These are phyloP conservation scores for Bruguiera parviflora DNA, from an alignment of 345 rosid species.

Conservation along the genomic window DNA sequence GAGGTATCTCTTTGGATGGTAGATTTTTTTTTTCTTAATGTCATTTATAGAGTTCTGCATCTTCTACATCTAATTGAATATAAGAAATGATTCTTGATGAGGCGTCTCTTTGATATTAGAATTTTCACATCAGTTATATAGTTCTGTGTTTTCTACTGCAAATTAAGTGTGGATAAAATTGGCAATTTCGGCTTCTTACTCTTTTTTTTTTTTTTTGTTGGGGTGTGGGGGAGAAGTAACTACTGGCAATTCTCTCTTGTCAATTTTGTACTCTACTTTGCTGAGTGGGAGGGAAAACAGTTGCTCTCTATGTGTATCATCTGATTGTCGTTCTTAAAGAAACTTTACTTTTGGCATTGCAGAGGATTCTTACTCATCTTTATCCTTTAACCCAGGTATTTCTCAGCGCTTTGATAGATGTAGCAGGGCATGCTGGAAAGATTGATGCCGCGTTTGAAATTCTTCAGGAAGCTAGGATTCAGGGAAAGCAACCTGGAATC, in stretches of 20 bases:
- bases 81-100: too few relatives aligned
- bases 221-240: background rate
- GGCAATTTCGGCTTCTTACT: too few relatives aligned
- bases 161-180: too few relatives aligned
- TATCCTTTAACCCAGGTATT: slow-evolving; percentile 59
- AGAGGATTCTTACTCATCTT: slow-evolving; percentile 1
- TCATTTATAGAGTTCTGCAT: background rate
- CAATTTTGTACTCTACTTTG: background rate
- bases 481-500: slow-evolving; percentile 61
- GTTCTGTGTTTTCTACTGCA: too few relatives aligned
- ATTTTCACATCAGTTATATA: too few relatives aligned
- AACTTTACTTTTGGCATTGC: background rate
- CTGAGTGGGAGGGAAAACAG: background rate
- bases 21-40: background rate
- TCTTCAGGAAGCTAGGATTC: slow-evolving; percentile 58
- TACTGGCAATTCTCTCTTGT: background rate
- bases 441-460: slow-evolving; percentile 76
- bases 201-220: background rate
- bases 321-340: slow-evolving; percentile 4
- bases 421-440: slow-evolving; percentile 87
- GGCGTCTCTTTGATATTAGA: too few relatives aligned
- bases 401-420: slow-evolving; percentile 86
- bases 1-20: slow-evolving; percentile 45
- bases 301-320: background rate
- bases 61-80: too few relatives aligned